Evolutionary conservation across 176 grass and related monocot genomes (phyloP).

Genomic region (Juncus effusus): DNA sequence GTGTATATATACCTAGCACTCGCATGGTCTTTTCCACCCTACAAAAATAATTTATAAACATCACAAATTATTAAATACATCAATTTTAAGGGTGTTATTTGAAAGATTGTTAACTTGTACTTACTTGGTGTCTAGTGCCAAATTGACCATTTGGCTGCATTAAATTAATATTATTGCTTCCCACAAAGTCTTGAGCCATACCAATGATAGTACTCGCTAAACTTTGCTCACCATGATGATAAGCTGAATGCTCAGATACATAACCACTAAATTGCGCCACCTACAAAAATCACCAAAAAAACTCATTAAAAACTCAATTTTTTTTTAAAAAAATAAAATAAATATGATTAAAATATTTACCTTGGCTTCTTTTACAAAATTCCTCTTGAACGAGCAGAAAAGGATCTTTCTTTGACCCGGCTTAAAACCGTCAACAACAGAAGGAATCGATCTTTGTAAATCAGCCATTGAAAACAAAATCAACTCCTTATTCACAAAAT

Average conservation of each 20-base stretch:
- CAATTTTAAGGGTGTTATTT: neutral
- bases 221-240: conserved; percentile 49
- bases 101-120: neutral
- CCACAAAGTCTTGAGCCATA: conserved; percentile 57
- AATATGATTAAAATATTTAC: conserved; percentile 3
- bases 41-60: neutral
- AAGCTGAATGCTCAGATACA: conserved; percentile 48
- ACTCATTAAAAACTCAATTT: neutral
- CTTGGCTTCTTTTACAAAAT: conserved; percentile 32
- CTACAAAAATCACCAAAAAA: conserved; percentile 19
- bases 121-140: conserved; percentile 48
- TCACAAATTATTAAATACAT: neutral
- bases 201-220: conserved; percentile 47
- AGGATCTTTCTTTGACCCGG: conserved; percentile 36
- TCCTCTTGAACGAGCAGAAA: conserved; percentile 31
- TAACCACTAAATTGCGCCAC: conserved; percentile 48
- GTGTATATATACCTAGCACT: conserved; percentile 50
- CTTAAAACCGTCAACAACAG: conserved; percentile 50
- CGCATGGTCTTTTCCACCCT: conserved; percentile 56
- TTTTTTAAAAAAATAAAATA: neutral
- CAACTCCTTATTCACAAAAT: conserved; percentile 95
- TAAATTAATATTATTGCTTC: conserved; percentile 51
- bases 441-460: conserved; percentile 56
- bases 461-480: conserved; percentile 89
- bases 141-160: conserved; percentile 44